phyloP scores from a whole-genome alignment of 441 rosid species.

The Manihot esculenta region DNA sequence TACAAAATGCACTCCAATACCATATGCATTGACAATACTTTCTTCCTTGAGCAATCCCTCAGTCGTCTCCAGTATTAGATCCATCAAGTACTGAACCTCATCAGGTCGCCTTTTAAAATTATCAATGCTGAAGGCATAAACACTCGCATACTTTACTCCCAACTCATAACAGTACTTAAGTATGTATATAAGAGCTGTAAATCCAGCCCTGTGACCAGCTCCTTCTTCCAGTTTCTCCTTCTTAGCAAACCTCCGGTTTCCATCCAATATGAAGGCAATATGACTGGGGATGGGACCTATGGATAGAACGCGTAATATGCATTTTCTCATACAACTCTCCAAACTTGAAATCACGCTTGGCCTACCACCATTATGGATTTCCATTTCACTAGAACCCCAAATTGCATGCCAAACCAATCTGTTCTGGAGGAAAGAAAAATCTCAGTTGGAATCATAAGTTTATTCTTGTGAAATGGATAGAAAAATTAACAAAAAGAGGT shows the following conservation, averaged over 20 bases:
- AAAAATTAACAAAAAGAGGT: too few species aligned
- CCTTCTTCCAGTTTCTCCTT: conserved; percentile 44
- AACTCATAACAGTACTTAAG: conserved; percentile 65
- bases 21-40: conserved; percentile 52
- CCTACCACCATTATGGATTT: conserved; percentile 13
- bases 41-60: conserved; percentile 49
- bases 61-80: conserved; percentile 67
- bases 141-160: conserved; percentile 53
- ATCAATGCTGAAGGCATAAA: conserved; percentile 84
- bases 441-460: neutral
- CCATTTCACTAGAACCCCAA: conserved; percentile 19
- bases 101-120: conserved; percentile 63
- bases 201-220: conserved; percentile 69
- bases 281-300: conserved; percentile 64
- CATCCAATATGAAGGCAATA: conserved; percentile 83
- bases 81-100: conserved; percentile 68
- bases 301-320: conserved; percentile 45
- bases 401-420: conserved; percentile 14
- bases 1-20: conserved; percentile 56
- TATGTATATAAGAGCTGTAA: conserved; percentile 47
- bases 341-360: conserved; percentile 27
- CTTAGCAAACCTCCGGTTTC: conserved; percentile 71
- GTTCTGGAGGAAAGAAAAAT: conserved; percentile 2
- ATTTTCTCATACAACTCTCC: conserved; percentile 42
- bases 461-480: too few species aligned